Percentiles rank a stretch among this genome's conserved stretches.
These are phyloP conservation scores for Clavariopsis aquatica DNA, from an alignment of 495 filamentous ascomycete species.

Conservation along the genomic window DNA sequence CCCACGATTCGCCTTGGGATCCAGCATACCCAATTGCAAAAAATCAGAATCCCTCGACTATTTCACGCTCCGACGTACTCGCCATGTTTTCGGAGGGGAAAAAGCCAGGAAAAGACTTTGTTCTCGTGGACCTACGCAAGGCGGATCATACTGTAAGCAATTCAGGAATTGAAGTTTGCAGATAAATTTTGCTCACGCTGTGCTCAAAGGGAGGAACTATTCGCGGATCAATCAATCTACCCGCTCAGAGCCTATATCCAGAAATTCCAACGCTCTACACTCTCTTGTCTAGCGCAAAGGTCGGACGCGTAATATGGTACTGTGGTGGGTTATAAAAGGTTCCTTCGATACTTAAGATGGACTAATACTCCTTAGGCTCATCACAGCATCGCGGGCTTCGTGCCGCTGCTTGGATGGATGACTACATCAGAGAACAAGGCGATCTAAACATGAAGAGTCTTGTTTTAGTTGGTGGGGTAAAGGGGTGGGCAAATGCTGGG, in stretches of 20 bases:
- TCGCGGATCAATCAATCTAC: conserved; percentile 67
- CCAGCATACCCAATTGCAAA: no score
- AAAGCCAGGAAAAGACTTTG: conserved; percentile 1
- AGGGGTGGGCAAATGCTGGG: conserved; percentile 64
- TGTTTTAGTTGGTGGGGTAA: conserved; percentile 61
- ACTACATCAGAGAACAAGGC: conserved; percentile 54
- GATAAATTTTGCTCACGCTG: neutral
- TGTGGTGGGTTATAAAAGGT: conserved; percentile 56
- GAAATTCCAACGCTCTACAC: conserved; percentile 60
- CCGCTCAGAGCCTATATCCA: conserved; percentile 65
- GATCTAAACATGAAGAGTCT: conserved; percentile 56
- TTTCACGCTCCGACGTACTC: no score
- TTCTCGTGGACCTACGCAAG: neutral
- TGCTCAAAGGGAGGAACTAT: conserved; percentile 61
- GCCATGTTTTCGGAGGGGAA: no score
- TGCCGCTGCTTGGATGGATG: conserved; percentile 66
- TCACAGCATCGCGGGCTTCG: conserved; percentile 63
- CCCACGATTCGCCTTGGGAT: no score
- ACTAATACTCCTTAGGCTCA: conserved; percentile 52
- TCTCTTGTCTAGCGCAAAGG: conserved; percentile 54
- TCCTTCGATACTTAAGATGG: neutral
- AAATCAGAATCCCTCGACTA: no score
- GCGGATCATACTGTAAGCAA: neutral
- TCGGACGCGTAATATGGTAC: conserved; percentile 63
- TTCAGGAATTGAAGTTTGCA: neutral